Percentiles rank a stretch among this genome's conserved stretches.
Evolutionary conservation across 192 early-diverging fungal genomes (phyloP).

Genomic region (Podila epigama): DNA sequence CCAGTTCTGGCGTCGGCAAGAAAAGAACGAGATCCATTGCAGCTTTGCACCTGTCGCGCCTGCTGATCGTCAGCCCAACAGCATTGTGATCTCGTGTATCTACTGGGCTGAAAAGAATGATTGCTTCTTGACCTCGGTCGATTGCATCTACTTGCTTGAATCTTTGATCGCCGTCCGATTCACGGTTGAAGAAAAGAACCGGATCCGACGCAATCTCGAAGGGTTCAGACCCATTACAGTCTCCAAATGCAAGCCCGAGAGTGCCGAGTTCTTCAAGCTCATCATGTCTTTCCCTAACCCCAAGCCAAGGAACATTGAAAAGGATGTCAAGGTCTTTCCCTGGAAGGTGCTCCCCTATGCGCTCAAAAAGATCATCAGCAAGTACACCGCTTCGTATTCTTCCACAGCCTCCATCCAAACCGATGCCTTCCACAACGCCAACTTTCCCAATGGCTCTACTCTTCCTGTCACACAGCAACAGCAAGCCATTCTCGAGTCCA

Average conservation of each 20-base stretch:
- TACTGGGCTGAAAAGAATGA: slow-evolving; percentile 78
- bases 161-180: slow-evolving; percentile 77
- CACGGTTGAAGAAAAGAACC: slow-evolving; percentile 86
- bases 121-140: slow-evolving; percentile 81
- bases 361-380: slow-evolving; percentile 80
- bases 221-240: slow-evolving; percentile 80
- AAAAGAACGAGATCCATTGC: slow-evolving; percentile 69
- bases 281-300: slow-evolving; percentile 87
- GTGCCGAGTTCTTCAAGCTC: slow-evolving; percentile 78
- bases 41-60: slow-evolving; percentile 68
- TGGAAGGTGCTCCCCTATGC: slow-evolving; percentile 77
- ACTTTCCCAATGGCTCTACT: slow-evolving; percentile 44
- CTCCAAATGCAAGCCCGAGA: slow-evolving; percentile 79
- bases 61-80: slow-evolving; percentile 65
- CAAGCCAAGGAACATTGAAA: slow-evolving; percentile 87
- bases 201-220: slow-evolving; percentile 86
- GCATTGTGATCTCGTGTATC: slow-evolving; percentile 81
- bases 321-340: slow-evolving; percentile 88
- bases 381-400: slow-evolving; percentile 68
- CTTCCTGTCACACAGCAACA: slow-evolving; percentile 39
- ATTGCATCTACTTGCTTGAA: slow-evolving; percentile 80
- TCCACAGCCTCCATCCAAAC: slow-evolving; percentile 52
- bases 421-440: slow-evolving; percentile 49
- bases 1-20: slow-evolving; percentile 77
- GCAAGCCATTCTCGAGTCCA: slow-evolving; percentile 33